Percentiles rank a stretch among this genome's conserved stretches.
Conservation (phyloP, 2,329 filamentous ascomycete genomes). For the Samsoniella hepiali region DNA sequence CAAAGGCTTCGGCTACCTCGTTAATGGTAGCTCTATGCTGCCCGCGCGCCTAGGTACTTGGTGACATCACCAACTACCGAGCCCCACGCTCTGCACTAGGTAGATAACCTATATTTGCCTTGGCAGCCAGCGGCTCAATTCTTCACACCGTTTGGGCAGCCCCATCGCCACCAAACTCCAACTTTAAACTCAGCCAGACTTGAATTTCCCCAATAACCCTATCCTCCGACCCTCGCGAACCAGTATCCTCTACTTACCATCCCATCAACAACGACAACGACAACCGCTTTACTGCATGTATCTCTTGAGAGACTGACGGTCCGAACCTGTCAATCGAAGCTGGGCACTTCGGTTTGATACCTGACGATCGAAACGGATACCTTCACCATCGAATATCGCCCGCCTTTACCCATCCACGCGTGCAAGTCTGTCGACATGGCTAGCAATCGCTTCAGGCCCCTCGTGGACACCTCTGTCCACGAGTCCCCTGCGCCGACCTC, state of each 20-base stretch:
- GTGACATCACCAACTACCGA: conserved; percentile 1
- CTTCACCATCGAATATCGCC: neutral
- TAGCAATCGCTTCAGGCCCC: conserved; percentile 32
- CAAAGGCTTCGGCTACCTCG: no score
- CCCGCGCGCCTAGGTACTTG: neutral
- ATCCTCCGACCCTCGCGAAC: no score
- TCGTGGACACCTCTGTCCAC: conserved; percentile 22
- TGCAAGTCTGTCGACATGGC: conserved; percentile 27
- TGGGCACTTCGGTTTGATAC: conserved; percentile 14
- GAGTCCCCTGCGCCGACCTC: conserved; percentile 16
- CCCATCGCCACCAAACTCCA: no score
- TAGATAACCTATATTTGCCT: no score
- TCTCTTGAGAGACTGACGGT: neutral
- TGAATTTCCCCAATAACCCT: no score
- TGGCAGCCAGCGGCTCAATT: no score
- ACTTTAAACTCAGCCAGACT: no score
- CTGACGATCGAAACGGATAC: neutral
- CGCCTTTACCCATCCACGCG: neutral
- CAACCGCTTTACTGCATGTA: neutral
- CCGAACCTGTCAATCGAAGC: neutral
- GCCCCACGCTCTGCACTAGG: no score
- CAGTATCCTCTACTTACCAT: neutral
- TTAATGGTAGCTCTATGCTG: no score
- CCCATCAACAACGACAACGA: neutral
- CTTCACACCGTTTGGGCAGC: no score